A percentile compares a stretch with the other conserved stretches of the same genome.
These are phyloP conservation scores for Furcasterigmium furcatum DNA, from an alignment of 2,329 filamentous ascomycete genomes.

Conservation along the genomic window DNA sequence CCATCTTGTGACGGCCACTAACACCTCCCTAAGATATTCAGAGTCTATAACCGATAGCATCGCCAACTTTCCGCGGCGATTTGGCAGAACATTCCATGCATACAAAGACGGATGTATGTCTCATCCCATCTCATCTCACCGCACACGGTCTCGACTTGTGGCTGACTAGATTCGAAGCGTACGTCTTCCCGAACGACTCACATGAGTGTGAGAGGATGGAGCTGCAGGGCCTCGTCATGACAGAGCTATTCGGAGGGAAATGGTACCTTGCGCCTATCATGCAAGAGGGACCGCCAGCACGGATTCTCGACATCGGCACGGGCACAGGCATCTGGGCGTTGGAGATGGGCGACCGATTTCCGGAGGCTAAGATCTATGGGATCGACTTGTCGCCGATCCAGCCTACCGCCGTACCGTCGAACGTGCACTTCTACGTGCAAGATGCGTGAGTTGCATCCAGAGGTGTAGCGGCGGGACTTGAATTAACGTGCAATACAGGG, in stretches of 20 bases:
- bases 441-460: constrained; percentile 41
- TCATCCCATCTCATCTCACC: background rate
- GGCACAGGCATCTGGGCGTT: constrained; percentile 60
- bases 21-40: constrained; percentile 16
- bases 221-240: constrained; percentile 33
- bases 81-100: constrained; percentile 44
- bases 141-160: background rate
- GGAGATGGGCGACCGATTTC: constrained; percentile 62
- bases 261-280: constrained; percentile 41
- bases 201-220: constrained; percentile 37
- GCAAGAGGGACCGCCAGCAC: constrained; percentile 26
- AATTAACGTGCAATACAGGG: constrained; percentile 22
- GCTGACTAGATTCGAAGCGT: constrained; percentile 27
- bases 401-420: constrained; percentile 62
- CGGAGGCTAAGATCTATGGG: constrained; percentile 54
- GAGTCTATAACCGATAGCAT: constrained; percentile 37
- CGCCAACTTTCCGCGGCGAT: constrained; percentile 36
- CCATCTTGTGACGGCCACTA: background rate
- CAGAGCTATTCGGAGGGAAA: constrained; percentile 31
- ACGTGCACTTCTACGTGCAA: constrained; percentile 72
- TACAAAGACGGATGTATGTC: constrained; percentile 43
- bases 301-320: constrained; percentile 40
- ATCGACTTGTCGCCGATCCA: constrained; percentile 69
- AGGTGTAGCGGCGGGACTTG: too few relatives aligned
- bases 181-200: constrained; percentile 42